Evolutionary conservation across 2,329 filamentous ascomycete species (phyloP).

Genomic region (Macrophomina tecta): DNA sequence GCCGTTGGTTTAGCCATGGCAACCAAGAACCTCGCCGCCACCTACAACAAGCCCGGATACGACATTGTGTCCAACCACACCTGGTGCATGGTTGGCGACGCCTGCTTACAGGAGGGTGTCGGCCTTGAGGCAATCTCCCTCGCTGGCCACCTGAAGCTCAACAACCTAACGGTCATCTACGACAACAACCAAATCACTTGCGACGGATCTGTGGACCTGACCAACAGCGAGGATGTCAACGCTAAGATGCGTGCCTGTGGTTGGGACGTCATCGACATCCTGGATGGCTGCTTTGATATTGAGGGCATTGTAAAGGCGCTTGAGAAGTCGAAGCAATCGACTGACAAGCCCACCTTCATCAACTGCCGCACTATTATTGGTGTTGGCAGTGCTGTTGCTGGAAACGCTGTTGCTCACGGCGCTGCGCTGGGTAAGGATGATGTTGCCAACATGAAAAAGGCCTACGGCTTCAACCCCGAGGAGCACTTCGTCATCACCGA

Average conservation of each 20-base stretch:
- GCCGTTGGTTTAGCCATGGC: conserved; percentile 66
- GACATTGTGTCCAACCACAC: conserved; percentile 59
- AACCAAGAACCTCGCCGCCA: conserved; percentile 61
- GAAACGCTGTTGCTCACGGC: conserved; percentile 62
- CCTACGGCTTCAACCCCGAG: conserved; percentile 57
- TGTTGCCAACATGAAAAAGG: conserved; percentile 61
- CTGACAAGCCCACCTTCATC: conserved; percentile 62
- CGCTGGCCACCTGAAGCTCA: conserved; percentile 61
- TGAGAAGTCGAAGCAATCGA: conserved; percentile 50
- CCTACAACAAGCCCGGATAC: conserved; percentile 58
- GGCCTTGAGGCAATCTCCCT: conserved; percentile 63
- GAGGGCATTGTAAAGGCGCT: conserved; percentile 56
- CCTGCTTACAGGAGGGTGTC: conserved; percentile 65
- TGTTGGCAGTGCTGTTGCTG: conserved; percentile 53
- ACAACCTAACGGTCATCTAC: conserved; percentile 64
- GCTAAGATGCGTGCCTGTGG: conserved; percentile 63
- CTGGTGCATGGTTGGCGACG: conserved; percentile 65
- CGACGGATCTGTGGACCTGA: conserved; percentile 61
- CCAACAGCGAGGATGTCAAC: conserved; percentile 64
- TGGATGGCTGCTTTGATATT: conserved; percentile 61
- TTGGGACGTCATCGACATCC: conserved; percentile 62
- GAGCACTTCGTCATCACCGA: conserved; percentile 55
- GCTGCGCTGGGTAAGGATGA: conserved; percentile 62
- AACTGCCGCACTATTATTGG: conserved; percentile 65
- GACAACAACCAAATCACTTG: conserved; percentile 68